phyloP scores from a whole-genome alignment of 352 stramenopile genomes.

The Phytopythium sindhum region DNA sequence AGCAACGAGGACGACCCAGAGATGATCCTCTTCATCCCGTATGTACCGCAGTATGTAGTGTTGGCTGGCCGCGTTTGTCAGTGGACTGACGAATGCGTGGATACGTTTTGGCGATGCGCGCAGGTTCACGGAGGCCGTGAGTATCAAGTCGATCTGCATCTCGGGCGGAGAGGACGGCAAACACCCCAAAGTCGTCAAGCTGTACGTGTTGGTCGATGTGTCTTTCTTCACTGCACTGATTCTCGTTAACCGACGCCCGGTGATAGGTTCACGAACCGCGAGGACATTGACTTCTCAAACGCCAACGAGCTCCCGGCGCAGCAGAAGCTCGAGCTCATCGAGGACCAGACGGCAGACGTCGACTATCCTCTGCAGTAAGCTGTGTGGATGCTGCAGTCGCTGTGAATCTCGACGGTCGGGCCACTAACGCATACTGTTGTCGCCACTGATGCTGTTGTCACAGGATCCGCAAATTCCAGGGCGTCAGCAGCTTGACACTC shows the following conservation, averaged over 20 bases:
- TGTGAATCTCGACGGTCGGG: background rate
- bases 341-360: slow-evolving; percentile 58
- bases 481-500: slow-evolving; percentile 75
- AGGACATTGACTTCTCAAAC: slow-evolving; percentile 87
- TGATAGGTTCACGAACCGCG: slow-evolving; percentile 67
- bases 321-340: slow-evolving; percentile 73
- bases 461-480: slow-evolving; percentile 85
- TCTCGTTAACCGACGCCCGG: background rate
- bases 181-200: slow-evolving; percentile 79
- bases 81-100: background rate
- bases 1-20: slow-evolving; percentile 85
- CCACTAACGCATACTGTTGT: background rate
- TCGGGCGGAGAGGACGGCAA: slow-evolving; percentile 69
- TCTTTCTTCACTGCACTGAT: background rate
- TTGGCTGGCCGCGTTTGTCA: background rate
- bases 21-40: slow-evolving; percentile 81
- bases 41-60: background rate
- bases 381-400: background rate
- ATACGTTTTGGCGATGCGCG: background rate
- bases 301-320: slow-evolving; percentile 68
- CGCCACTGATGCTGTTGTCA: background rate
- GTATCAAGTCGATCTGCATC: slow-evolving; percentile 88
- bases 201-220: slow-evolving; percentile 32
- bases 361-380: slow-evolving; percentile 80
- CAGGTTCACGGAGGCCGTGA: slow-evolving; percentile 85